Evolutionary conservation across 2,329 filamentous ascomycete species (phyloP).

Genomic region (Cladobotryum protrusum): DNA sequence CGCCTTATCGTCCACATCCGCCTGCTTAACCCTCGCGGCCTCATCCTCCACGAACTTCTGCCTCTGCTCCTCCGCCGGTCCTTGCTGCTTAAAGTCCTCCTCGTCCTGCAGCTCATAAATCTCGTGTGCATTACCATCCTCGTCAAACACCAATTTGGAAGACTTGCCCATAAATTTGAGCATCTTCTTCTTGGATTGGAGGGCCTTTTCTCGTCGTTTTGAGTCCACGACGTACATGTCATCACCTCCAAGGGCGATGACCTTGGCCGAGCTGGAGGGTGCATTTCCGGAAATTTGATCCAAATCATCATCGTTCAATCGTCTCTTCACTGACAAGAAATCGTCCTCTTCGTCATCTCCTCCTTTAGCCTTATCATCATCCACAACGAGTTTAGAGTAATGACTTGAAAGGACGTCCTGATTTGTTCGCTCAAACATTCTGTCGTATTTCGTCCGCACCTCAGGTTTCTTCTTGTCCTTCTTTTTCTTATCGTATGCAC

Average conservation of each 20-base stretch:
- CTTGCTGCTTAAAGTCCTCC: conserved; percentile 68
- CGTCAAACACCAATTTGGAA: conserved; percentile 83
- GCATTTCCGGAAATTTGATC: conserved; percentile 44
- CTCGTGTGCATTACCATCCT: conserved; percentile 78
- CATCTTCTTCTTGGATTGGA: conserved; percentile 90
- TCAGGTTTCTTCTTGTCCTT: conserved; percentile 58
- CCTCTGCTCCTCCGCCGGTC: conserved; percentile 69
- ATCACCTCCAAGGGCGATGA: conserved; percentile 64
- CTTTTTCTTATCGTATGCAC: conserved; percentile 27
- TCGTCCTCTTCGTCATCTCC: conserved; percentile 64
- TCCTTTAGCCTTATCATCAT: conserved; percentile 35
- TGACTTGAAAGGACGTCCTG: conserved; percentile 93
- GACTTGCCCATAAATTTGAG: conserved; percentile 84
- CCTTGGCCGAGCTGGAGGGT: conserved; percentile 42
- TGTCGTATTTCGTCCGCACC: conserved; percentile 90
- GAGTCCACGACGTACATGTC: conserved; percentile 82
- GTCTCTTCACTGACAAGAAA: conserved; percentile 83
- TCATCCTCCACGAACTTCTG: conserved; percentile 73
- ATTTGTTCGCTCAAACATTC: conserved; percentile 96
- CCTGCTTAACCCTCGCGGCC: conserved; percentile 60
- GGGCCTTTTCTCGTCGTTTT: conserved; percentile 90
- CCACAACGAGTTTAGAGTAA: conserved; percentile 76
- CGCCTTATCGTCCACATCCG: conserved; percentile 78
- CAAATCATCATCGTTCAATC: conserved; percentile 66
- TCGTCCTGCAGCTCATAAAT: conserved; percentile 87